These are phyloP conservation scores for Tricholoma terreum DNA, from an alignment of 768 basidiomycete genomes.

Conservation along the genomic window DNA sequence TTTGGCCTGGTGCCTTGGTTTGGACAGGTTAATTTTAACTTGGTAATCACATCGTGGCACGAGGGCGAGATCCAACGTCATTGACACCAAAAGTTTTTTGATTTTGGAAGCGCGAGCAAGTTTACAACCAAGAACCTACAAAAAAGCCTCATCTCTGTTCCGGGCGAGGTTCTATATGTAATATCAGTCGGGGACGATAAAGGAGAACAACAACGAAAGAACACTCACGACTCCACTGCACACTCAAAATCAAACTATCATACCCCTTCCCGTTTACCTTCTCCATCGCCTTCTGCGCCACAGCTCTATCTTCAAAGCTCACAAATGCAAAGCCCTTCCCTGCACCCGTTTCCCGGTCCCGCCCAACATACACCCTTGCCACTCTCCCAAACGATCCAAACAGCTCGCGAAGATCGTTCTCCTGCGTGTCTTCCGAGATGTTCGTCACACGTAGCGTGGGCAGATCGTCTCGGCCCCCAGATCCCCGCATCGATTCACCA, in stretches of 20 bases:
- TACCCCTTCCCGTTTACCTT: conserved; percentile 92
- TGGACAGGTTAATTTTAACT: too few species aligned
- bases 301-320: conserved; percentile 79
- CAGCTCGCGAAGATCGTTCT: conserved; percentile 89
- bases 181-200: neutral
- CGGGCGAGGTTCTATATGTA: conserved; percentile 31
- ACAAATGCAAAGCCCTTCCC: conserved; percentile 99
- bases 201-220: neutral
- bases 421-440: conserved; percentile 92
- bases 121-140: neutral
- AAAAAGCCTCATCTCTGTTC: conserved; percentile 26
- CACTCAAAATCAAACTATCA: conserved; percentile 80
- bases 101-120: neutral
- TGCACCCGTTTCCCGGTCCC: conserved; percentile 90
- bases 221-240: conserved; percentile 60
- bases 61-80: neutral
- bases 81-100: neutral
- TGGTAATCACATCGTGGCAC: too few species aligned
- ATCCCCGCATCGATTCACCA: conserved; percentile 75
- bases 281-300: conserved; percentile 85
- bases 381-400: conserved; percentile 86
- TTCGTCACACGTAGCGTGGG: conserved; percentile 98
- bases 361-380: conserved; percentile 88
- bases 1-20: too few species aligned
- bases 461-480: conserved; percentile 77